A percentile compares a stretch with the other conserved stretches of the same genome.
These are phyloP conservation scores for Groenewaldozyma salmanticensis DNA, from an alignment of 805 yeast species.

Conservation along the genomic window DNA sequence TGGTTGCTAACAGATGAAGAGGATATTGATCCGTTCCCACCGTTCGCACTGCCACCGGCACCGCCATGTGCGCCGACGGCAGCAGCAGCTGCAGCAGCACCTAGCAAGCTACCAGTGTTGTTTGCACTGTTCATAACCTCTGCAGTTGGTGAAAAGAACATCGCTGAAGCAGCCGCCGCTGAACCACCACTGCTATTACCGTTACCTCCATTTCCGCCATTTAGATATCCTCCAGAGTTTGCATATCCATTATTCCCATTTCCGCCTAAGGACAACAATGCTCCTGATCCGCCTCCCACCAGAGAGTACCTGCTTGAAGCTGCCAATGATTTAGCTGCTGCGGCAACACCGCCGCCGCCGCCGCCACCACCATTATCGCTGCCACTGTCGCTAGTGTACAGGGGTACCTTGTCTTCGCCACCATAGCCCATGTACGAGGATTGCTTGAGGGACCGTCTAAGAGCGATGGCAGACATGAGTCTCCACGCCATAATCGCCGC, in stretches of 20 bases:
- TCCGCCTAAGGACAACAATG: conserved; percentile 1
- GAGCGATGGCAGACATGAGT: conserved; percentile 34
- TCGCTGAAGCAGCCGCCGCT: conserved; percentile 10
- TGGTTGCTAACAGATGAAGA: conserved; percentile 4
- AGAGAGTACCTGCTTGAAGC: not conserved
- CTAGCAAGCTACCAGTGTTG: conserved; percentile 6
- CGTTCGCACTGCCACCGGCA: not conserved
- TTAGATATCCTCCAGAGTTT: conserved; percentile 5
- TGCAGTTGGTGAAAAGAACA: conserved; percentile 75
- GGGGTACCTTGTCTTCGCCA: conserved; percentile 7
- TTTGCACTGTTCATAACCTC: conserved; percentile 48
- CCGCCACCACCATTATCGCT: not conserved
- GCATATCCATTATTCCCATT: not conserved
- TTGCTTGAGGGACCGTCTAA: conserved; percentile 44
- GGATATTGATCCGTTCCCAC: no score
- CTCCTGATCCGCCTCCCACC: not conserved
- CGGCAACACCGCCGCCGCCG: conserved; percentile 3
- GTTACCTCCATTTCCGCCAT: conserved; percentile 6
- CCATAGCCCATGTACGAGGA: conserved; percentile 22
- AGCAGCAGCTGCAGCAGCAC: conserved; percentile 5
- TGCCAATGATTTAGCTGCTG: not conserved
- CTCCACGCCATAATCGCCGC: conserved; percentile 46
- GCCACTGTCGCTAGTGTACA: conserved; percentile 1
- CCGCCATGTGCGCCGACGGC: not conserved
- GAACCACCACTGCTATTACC: no score